Conservation (phyloP, 2,329 filamentous ascomycete species). For the Davidsoniella eucalypti region DNA sequence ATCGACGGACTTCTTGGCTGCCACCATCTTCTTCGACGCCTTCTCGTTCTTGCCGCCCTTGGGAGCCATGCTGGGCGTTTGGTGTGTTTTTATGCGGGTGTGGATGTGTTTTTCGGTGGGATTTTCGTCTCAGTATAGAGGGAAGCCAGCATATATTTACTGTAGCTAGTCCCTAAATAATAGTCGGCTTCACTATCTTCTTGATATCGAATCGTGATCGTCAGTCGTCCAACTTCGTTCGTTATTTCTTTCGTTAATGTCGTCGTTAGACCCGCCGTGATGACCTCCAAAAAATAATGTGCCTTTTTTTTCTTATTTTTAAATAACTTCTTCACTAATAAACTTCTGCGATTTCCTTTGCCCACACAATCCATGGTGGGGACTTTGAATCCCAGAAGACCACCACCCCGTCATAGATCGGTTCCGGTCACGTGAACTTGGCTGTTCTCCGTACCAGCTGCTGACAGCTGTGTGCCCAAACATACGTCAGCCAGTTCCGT, state of each 20-base stretch:
- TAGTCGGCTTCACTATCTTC: too few relatives aligned
- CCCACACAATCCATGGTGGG: constrained; percentile 12
- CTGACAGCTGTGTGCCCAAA: neutral
- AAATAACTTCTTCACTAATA: neutral
- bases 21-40: constrained; percentile 24
- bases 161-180: too few relatives aligned
- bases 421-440: constrained; percentile 5
- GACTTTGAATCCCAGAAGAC: constrained; percentile 2
- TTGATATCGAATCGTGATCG: too few relatives aligned
- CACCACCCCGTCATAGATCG: constrained; percentile 8
- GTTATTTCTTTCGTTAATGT: neutral
- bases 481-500: constrained; percentile 9
- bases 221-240: too few relatives aligned
- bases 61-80: constrained; percentile 48
- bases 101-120: neutral
- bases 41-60: constrained; percentile 31
- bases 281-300: neutral
- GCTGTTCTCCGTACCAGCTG: neutral
- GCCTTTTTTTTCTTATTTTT: too few relatives aligned
- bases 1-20: constrained; percentile 57
- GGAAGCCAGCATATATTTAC: neutral
- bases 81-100: too few relatives aligned
- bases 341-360: constrained; percentile 3
- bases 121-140: neutral
- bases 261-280: neutral